Conservation (phyloP, 192 early-diverging fungal species). For the Diversispora epigaea region DNA sequence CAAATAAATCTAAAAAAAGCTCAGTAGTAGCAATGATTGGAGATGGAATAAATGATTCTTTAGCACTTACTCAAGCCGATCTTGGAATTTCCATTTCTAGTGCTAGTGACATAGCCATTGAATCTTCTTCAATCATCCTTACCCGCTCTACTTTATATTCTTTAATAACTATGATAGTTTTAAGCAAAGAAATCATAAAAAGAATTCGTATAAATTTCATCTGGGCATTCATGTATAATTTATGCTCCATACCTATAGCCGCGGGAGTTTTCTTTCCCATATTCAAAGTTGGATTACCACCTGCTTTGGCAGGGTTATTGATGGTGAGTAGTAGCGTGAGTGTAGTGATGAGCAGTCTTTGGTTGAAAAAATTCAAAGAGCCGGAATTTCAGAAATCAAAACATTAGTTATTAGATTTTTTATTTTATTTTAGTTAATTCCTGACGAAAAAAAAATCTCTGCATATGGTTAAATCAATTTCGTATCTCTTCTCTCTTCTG, state of each 20-base stretch:
- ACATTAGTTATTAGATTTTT: no score
- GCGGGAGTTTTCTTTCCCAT: slow-evolving; percentile 86
- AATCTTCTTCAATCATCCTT: slow-evolving; percentile 88
- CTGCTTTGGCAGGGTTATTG: slow-evolving; percentile 90
- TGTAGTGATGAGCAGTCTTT: slow-evolving; percentile 85
- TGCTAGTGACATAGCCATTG: slow-evolving; percentile 94
- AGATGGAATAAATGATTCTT: slow-evolving; percentile 96
- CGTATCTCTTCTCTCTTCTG: no score
- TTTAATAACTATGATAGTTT: slow-evolving; percentile 83
- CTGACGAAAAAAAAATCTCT: no score
- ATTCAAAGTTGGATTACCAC: slow-evolving; percentile 79
- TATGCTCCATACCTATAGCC: slow-evolving; percentile 87
- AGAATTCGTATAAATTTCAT: slow-evolving; percentile 85
- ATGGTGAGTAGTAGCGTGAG: slow-evolving; percentile 92
- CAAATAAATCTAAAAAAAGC: no score
- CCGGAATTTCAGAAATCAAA: no score
- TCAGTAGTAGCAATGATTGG: slow-evolving; percentile 87
- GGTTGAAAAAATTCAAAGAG: no score
- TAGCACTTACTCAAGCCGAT: slow-evolving; percentile 81
- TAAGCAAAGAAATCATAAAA: slow-evolving; percentile 79
- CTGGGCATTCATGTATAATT: slow-evolving; percentile 90
- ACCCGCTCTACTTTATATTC: slow-evolving; percentile 86
- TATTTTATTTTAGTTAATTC: no score
- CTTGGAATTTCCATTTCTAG: slow-evolving; percentile 86
- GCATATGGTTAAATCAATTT: no score